Evolutionary conservation across 768 basidiomycete genomes (phyloP).

Genomic region (Ramaria sp.): DNA sequence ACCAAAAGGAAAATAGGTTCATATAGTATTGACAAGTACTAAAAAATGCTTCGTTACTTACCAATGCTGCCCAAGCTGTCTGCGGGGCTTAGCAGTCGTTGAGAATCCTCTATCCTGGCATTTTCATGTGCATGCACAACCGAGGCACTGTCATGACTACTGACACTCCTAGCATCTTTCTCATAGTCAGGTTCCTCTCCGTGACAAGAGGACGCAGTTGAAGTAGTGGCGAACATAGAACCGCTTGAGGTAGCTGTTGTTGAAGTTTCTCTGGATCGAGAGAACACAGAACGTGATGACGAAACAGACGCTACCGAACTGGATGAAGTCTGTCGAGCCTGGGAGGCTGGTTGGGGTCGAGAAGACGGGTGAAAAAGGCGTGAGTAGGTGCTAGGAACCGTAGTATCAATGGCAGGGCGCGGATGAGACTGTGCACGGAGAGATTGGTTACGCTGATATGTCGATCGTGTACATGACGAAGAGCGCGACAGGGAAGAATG

Average conservation of each 20-base stretch:
- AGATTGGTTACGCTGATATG: neutral
- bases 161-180: neutral
- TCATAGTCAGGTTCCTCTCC: neutral
- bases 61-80: slow-evolving; percentile 6
- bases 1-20: neutral
- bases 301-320: neutral
- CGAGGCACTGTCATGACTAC: neutral
- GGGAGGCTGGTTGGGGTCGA: neutral
- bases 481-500: neutral
- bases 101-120: neutral
- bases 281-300: neutral
- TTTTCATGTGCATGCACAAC: neutral
- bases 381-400: slow-evolving; percentile 1
- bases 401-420: slow-evolving; percentile 4
- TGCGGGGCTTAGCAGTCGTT: neutral
- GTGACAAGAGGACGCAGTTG: neutral
- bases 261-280: neutral
- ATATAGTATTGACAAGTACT: neutral
- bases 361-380: neutral
- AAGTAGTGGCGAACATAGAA: neutral
- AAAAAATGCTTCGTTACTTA: neutral
- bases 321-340: neutral
- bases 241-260: neutral
- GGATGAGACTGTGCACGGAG: neutral
- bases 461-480: neutral